Evolutionary conservation across 345 rosid species (phyloP).

Genomic region (Iberis pinnata): DNA sequence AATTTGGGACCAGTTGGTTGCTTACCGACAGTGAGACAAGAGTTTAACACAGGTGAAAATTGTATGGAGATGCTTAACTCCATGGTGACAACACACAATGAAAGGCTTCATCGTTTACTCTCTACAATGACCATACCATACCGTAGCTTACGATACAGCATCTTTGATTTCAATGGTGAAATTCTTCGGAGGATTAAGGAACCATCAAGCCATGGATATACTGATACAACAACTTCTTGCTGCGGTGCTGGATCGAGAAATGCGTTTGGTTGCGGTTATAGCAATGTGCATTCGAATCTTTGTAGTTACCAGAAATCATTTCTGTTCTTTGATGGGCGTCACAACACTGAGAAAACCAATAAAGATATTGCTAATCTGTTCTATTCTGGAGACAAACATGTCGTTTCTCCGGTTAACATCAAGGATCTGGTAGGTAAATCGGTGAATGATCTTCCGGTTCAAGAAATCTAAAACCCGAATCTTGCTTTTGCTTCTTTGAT

Average conservation of each 20-base stretch:
- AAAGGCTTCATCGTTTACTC: slow-evolving; percentile 10
- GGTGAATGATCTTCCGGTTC: not conserved
- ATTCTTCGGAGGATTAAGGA: slow-evolving; percentile 22
- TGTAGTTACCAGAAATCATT: slow-evolving; percentile 26
- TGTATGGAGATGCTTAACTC: slow-evolving; percentile 22
- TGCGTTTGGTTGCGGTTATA: slow-evolving; percentile 28
- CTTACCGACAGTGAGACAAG: slow-evolving; percentile 27
- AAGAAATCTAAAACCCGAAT: slow-evolving; percentile 14
- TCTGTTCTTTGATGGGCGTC: slow-evolving; percentile 31
- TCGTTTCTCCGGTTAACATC: slow-evolving; percentile 25
- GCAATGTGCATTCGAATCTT: slow-evolving; percentile 29
- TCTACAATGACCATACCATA: not conserved
- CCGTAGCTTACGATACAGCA: slow-evolving; percentile 17
- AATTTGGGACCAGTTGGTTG: slow-evolving; percentile 30
- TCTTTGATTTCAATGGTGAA: slow-evolving; percentile 26
- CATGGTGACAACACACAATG: slow-evolving; percentile 27
- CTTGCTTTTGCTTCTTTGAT: not conserved
- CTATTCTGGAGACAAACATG: slow-evolving; percentile 23
- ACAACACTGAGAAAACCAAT: slow-evolving; percentile 32
- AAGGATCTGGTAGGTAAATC: slow-evolving; percentile 22
- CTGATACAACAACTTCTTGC: slow-evolving; percentile 26
- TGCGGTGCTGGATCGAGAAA: slow-evolving; percentile 31
- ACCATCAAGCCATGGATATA: slow-evolving; percentile 18
- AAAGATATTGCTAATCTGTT: slow-evolving; percentile 20
- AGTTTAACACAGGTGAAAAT: slow-evolving; percentile 16